A percentile compares a stretch with the other conserved stretches of the same genome.
phyloP scores from a whole-genome alignment of 2,329 filamentous ascomycete genomes.

The Cladosporium sp. region DNA sequence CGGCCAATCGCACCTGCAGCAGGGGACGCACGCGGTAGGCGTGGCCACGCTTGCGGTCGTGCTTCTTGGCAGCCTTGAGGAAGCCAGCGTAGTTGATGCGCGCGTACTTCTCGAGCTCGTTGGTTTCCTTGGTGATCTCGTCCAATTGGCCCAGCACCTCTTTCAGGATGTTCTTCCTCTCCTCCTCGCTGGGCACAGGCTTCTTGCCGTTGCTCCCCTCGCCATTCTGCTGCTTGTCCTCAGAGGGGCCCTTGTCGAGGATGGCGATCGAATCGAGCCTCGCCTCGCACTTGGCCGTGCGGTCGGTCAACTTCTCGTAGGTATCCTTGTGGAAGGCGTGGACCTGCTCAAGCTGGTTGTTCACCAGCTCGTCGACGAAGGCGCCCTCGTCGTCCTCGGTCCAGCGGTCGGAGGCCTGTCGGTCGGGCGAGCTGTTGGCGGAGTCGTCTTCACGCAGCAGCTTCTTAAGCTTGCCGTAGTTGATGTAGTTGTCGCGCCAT shows the following conservation, averaged over 20 bases:
- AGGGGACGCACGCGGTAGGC: conserved; percentile 85
- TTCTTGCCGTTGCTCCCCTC: conserved; percentile 28
- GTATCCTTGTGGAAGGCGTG: conserved; percentile 79
- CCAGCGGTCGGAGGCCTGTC: conserved; percentile 59
- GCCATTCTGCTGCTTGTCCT: conserved; percentile 23
- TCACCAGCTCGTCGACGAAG: conserved; percentile 93
- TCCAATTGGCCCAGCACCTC: conserved; percentile 77
- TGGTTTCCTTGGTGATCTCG: conserved; percentile 80
- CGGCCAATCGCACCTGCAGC: conserved; percentile 82
- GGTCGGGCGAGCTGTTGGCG: conserved; percentile 33
- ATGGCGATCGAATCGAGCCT: conserved; percentile 54
- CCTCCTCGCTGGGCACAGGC: conserved; percentile 33
- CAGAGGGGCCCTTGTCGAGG: conserved; percentile 21
- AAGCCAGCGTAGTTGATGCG: conserved; percentile 97
- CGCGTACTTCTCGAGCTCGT: conserved; percentile 90
- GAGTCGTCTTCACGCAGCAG: conserved; percentile 72
- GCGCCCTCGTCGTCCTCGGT: conserved; percentile 88
- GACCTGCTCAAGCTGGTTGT: conserved; percentile 91
- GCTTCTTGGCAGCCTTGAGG: conserved; percentile 97
- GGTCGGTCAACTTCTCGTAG: conserved; percentile 73
- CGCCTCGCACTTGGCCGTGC: conserved; percentile 64
- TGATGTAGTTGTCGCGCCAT: conserved; percentile 92
- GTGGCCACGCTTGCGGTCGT: conserved; percentile 84
- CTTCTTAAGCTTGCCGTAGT: conserved; percentile 88
- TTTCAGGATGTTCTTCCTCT: conserved; percentile 51